Conservation (phyloP, 2,329 filamentous ascomycete species). For the Ascochyta clinopodiicola region DNA sequence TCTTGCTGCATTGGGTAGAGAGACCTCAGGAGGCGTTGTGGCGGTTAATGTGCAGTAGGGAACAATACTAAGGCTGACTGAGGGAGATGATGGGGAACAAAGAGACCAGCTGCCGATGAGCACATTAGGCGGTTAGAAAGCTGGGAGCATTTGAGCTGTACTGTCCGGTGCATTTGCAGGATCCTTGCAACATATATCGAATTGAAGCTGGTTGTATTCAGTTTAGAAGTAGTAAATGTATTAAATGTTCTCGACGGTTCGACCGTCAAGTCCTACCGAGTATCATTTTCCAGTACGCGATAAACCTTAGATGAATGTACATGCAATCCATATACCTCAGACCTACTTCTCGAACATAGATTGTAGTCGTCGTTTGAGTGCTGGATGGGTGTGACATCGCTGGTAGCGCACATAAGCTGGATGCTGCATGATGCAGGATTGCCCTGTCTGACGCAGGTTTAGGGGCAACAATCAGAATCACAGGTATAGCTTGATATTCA, state of each 20-base stretch:
- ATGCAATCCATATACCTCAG: not conserved
- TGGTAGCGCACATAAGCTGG: not conserved
- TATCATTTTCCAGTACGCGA: not conserved
- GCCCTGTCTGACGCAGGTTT: not conserved
- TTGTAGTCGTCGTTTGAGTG: not conserved
- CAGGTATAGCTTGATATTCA: not conserved
- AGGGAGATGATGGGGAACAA: not conserved
- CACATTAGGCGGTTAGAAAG: not conserved
- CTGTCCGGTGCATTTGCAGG: not conserved
- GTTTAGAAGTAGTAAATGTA: not conserved
- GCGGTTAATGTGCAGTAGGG: not conserved
- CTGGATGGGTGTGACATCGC: not conserved
- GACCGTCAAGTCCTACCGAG: not conserved
- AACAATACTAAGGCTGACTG: constrained; percentile 10
- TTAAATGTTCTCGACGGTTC: not conserved
- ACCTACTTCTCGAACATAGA: not conserved
- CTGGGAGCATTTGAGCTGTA: not conserved
- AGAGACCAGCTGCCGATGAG: not conserved
- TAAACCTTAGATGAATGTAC: too few species aligned
- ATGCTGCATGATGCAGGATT: not conserved
- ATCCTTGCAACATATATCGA: not conserved
- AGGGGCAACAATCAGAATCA: not conserved
- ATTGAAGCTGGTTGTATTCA: not conserved
- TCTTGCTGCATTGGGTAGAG: not conserved
- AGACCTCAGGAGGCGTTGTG: not conserved